phyloP scores from a whole-genome alignment of 192 early-diverging fungal genomes.

The Coemansia furcata region DNA sequence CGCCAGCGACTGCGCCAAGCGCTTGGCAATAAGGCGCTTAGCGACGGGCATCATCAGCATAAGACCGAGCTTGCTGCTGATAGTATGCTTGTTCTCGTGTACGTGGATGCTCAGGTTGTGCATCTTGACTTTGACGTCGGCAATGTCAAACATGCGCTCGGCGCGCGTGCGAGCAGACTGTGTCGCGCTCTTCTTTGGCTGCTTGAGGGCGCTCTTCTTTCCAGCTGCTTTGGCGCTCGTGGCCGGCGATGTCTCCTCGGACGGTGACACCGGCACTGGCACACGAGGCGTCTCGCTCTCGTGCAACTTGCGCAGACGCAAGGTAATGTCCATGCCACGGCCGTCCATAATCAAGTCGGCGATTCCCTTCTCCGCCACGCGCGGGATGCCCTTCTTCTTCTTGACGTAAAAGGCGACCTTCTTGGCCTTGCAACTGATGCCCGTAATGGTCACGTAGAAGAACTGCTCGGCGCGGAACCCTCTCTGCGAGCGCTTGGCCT shows the following conservation, averaged over 20 bases:
- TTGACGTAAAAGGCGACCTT: conserved; percentile 50
- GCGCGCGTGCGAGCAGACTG: neutral
- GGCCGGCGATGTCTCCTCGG: neutral
- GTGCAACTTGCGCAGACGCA: conserved; percentile 42
- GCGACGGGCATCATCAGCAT: conserved; percentile 35
- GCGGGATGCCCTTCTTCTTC: conserved; percentile 48
- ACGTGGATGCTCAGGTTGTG: conserved; percentile 33
- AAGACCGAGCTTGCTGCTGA: conserved; percentile 29
- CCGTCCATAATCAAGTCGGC: conserved; percentile 37
- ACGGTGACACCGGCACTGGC: neutral
- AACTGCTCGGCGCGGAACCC: conserved; percentile 48
- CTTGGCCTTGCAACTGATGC: conserved; percentile 45
- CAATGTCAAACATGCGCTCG: conserved; percentile 38
- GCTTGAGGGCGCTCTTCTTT: conserved; percentile 4
- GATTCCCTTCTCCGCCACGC: conserved; percentile 48
- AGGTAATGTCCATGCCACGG: conserved; percentile 43
- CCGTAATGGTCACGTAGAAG: conserved; percentile 41
- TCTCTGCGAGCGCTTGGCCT: conserved; percentile 23
- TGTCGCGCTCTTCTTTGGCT: neutral
- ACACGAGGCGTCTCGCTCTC: conserved; percentile 36
- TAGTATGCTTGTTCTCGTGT: conserved; percentile 45
- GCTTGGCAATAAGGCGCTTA: conserved; percentile 28
- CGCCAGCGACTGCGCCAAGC: conserved; percentile 31
- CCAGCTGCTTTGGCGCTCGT: neutral
- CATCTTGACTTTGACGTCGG: conserved; percentile 39